These are phyloP conservation scores for Dactylellina cionopaga DNA, from an alignment of 2,329 filamentous ascomycete species.

Conservation along the genomic window DNA sequence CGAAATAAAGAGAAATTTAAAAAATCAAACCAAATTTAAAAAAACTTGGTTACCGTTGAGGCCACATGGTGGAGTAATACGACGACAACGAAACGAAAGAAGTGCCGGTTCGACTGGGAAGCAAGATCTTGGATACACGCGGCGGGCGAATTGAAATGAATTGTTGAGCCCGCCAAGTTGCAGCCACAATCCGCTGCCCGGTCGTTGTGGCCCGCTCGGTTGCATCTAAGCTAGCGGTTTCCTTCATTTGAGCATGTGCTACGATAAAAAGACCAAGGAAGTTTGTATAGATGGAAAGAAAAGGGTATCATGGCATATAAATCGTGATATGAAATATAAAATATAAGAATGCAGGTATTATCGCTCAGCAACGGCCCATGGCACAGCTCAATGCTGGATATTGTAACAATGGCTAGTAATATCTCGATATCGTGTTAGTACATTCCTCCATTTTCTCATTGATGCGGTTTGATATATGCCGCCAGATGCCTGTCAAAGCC, in stretches of 20 bases:
- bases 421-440: too few relatives aligned
- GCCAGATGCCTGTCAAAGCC: constrained; percentile 88
- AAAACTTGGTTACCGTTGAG: constrained; percentile 34
- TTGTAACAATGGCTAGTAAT: too few relatives aligned
- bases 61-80: constrained; percentile 46
- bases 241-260: background rate
- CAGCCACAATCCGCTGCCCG: constrained; percentile 11
- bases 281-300: background rate
- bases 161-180: constrained; percentile 44
- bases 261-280: constrained; percentile 29
- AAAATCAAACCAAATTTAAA: too few relatives aligned
- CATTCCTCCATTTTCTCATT: constrained; percentile 58
- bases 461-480: constrained; percentile 76
- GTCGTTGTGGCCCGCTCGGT: constrained; percentile 8
- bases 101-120: constrained; percentile 36
- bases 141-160: constrained; percentile 31
- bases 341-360: constrained; percentile 41
- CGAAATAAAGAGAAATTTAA: too few relatives aligned
- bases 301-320: constrained; percentile 36
- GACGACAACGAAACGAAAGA: constrained; percentile 30
- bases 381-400: too few relatives aligned
- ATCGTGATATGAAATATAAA: constrained; percentile 35
- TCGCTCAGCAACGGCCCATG: too few relatives aligned
- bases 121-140: constrained; percentile 7
- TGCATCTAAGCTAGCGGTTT: constrained; percentile 22